phyloP scores from a whole-genome alignment of 257 asterid genomes.

The Mentha longifolia region DNA sequence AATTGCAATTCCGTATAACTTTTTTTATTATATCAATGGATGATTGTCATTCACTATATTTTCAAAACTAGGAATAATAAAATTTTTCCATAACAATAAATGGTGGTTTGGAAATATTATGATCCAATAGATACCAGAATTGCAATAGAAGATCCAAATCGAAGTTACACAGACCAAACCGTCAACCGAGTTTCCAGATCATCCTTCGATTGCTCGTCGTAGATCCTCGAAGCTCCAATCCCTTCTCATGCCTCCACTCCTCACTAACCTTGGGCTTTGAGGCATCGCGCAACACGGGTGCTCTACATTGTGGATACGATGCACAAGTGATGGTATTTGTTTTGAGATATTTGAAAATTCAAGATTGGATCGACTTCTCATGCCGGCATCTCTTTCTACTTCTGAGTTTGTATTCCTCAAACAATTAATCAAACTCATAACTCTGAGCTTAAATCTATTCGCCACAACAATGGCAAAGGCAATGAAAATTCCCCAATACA shows the following conservation, averaged over 20 bases:
- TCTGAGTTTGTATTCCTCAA: constrained; percentile 1
- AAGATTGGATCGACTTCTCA: constrained; percentile 17
- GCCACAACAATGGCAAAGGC: no score
- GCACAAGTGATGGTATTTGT: background rate
- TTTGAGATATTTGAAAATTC: background rate
- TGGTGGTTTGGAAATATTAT: no score
- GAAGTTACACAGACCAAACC: no score
- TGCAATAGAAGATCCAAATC: no score
- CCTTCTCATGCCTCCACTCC: constrained; percentile 35
- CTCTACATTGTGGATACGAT: constrained; percentile 15
- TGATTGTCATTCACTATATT: no score
- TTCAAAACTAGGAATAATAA: no score
- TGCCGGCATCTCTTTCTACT: background rate
- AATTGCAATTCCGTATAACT: no score
- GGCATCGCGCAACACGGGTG: background rate
- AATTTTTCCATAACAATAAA: no score
- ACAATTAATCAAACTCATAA: constrained; percentile 17
- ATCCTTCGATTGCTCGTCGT: constrained; percentile 19
- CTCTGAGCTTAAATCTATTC: background rate
- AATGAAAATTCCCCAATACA: no score
- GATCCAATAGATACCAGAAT: no score
- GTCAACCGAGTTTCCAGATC: background rate
- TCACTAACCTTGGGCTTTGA: constrained; percentile 3
- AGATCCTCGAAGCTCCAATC: constrained; percentile 36
- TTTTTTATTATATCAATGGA: no score